phyloP scores from a whole-genome alignment of 2,329 filamentous ascomycete species.

The Ceratocystis huliohia region DNA sequence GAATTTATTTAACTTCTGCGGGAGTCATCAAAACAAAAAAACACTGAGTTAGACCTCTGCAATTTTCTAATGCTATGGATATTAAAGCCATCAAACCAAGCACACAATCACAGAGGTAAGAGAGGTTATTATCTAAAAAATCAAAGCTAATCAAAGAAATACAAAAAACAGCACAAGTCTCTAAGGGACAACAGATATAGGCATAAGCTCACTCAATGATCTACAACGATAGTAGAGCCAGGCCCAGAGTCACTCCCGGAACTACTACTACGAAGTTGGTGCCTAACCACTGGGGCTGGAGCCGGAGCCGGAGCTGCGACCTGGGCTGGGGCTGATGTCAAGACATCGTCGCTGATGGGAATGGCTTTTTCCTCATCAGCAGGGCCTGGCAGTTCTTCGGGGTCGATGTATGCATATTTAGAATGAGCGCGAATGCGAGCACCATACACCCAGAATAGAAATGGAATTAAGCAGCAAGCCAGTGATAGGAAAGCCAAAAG shows the following conservation, averaged over 20 bases:
- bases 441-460: conserved; percentile 67
- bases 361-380: conserved; percentile 14
- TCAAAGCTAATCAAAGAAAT: too few relatives aligned
- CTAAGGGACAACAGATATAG: too few relatives aligned
- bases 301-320: too few relatives aligned
- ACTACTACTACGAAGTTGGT: conserved; percentile 11
- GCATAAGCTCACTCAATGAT: conserved; percentile 1
- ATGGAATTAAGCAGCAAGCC: conserved; percentile 71
- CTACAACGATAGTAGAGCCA: conserved; percentile 17
- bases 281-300: background rate
- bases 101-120: too few relatives aligned
- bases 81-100: too few relatives aligned
- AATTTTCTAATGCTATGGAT: too few relatives aligned
- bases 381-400: conserved; percentile 31
- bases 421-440: conserved; percentile 55
- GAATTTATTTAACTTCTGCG: too few relatives aligned
- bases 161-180: too few relatives aligned
- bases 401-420: conserved; percentile 59
- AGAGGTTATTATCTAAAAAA: too few relatives aligned
- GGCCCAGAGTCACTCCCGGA: conserved; percentile 11
- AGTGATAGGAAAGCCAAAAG: conserved; percentile 62
- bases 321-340: background rate
- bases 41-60: too few relatives aligned
- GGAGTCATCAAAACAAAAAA: too few relatives aligned
- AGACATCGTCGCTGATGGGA: background rate